Evolutionary conservation across 306 rosid species (phyloP), one percentile per base, ranked within the genome.

Genomic region (Nissolia schottii): DNA sequence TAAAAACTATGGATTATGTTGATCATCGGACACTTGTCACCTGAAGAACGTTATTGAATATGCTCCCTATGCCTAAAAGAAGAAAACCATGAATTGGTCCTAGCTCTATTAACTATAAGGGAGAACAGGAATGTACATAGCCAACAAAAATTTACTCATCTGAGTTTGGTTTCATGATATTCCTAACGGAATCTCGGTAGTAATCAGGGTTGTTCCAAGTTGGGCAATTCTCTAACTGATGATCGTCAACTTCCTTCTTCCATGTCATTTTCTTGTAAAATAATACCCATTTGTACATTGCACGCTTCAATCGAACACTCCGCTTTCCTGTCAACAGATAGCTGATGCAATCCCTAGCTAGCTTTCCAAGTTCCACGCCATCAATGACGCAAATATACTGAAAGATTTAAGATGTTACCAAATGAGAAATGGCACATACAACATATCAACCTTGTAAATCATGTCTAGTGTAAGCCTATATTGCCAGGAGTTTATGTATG

Each of bases 361-460:
- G 89, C 75, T 80, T 82, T 28, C 77, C 32, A 27, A 85, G 73
- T 79, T 93, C 97, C 76, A 86, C 80, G 9, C 98, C 97, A 24
- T 7, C 77, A 48, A 91, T 84, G 73, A 85, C 87, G 73, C 67
- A 91, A 23, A 85, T 57, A 71, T 93, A 93, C 98, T 93, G 96
- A 19, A 35, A 28, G 67, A 46, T 4, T 57, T 20, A 10, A 15
- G 27, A 75, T 34, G 74, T 78, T 46, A 80, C 25, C 24, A 46
- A 27, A 31, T 38, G 46, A 51, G 67, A 63, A 27, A 64, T 65
- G 41, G 48, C 37, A 51, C 66, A 69, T 43, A 28, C 38, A 28
- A 60, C 12, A 31, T 27, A 24, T 15, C 49, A 71, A 38, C 12
- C 7, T 51, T 49, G 55, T 64, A 28, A 63, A 65, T 55, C 70